Evolutionary conservation across 345 rosid species (phyloP), one percentile per base, ranked within the genome.

Genomic region (Orychophragmus violaceus): DNA sequence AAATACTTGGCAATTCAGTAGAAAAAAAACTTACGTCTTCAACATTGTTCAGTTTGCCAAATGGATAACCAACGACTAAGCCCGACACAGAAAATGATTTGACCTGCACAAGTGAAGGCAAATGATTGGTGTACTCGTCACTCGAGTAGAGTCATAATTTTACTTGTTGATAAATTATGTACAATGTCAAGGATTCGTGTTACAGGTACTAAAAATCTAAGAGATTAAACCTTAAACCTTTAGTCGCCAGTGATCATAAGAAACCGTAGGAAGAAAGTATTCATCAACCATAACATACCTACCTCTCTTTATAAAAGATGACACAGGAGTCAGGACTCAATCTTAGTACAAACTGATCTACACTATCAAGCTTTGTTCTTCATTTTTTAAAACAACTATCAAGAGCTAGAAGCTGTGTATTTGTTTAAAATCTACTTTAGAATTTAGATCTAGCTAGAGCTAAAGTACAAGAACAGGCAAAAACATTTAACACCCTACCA

Each of bases 51-150:
- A 42, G 68, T 77, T 81, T 81, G 30, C 79, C 81, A 42, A 74
- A 70, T 19, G 97, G 97, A 71, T 67, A 70, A 69, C 95, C 97
- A 69, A 94, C 87, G 35, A 88, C 67, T 63, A 88, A 90, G 24
- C 97, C 96, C 1, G 46, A 64, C 52, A 94, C 50, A 16, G 84
- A 82, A 71, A 82, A 78, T 72, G 87, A 79, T 60, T 86, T 83
- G 44, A 84, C 72, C 91, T 90, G 91, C 76, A 79, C 7, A 32
- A 46, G 49, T 14, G 18, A 55, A 67, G 32, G 6, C 12, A 59
- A 51, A 16, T 30, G 66, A 27, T 71, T 25, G 19, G 12, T 39
- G 24, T 30, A 42, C 46, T n/a, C n/a, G n/a, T n/a, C n/a, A n/a
- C n/a, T 5, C 29, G 28, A 14, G 14, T 12, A 1, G 8, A 65